phyloP scores from a whole-genome alignment of 768 basidiomycete genomes.

The Erythrobasidium yunnanense region DNA sequence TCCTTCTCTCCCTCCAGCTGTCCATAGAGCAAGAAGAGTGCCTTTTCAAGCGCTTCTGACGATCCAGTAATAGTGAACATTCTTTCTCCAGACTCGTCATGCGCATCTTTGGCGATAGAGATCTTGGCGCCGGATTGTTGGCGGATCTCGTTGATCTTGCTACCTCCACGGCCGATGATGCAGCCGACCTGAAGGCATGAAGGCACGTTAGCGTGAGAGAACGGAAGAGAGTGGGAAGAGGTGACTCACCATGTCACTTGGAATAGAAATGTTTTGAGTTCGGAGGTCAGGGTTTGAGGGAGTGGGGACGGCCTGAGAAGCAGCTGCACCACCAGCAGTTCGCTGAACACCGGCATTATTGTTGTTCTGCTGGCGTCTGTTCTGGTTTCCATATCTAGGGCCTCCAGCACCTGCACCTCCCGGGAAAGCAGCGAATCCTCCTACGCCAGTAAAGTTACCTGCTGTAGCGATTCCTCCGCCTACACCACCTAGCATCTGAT shows the following conservation, averaged over 20 bases:
- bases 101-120: constrained; percentile 96
- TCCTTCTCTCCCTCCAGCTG: constrained; percentile 58
- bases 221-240: constrained; percentile 39
- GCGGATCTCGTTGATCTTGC: constrained; percentile 98
- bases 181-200: constrained; percentile 45
- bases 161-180: constrained; percentile 89
- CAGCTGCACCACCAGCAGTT: neutral
- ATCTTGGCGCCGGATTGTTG: constrained; percentile 95
- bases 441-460: neutral
- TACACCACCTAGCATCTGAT: no score
- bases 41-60: constrained; percentile 56
- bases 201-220: neutral
- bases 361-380: neutral
- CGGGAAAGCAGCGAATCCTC: neutral
- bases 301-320: constrained; percentile 21
- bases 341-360: neutral
- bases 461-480: no score
- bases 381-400: constrained; percentile 1
- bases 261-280: constrained; percentile 98
- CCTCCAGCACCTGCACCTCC: neutral
- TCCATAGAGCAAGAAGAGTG: constrained; percentile 90
- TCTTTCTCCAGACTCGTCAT: constrained; percentile 95
- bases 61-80: constrained; percentile 92
- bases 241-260: constrained; percentile 89
- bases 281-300: constrained; percentile 59